Evolutionary conservation across 139 green algal genomes (phyloP).

Genomic region (Haematococcus lacustris): DNA sequence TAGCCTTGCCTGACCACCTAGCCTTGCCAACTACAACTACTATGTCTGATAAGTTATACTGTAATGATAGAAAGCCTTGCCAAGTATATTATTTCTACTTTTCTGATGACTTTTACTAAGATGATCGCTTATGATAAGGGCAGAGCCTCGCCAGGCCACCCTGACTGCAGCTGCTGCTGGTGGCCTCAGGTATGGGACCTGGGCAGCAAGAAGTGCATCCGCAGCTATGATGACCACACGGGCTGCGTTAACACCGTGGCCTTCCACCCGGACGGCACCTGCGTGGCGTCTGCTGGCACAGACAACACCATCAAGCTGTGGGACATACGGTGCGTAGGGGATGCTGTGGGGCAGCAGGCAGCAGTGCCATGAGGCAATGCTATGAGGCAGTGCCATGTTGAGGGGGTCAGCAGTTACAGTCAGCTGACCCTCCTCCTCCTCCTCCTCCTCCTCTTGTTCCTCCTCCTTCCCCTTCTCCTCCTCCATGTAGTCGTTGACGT

Average conservation of each 20-base stretch:
- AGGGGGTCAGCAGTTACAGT: too few species aligned
- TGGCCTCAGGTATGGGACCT: constrained; percentile 68
- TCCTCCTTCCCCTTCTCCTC: too few species aligned
- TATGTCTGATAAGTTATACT: not conserved
- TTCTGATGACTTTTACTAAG: not conserved
- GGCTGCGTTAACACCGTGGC: constrained; percentile 49
- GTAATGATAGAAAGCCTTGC: not conserved
- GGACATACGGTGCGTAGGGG: constrained; percentile 17
- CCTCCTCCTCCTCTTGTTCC: too few species aligned
- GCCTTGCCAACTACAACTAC: not conserved
- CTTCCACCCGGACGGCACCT: constrained; percentile 84
- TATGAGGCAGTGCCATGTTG: too few species aligned
- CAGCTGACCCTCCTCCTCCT: too few species aligned
- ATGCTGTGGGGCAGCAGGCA: not conserved
- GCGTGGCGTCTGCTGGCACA: constrained; percentile 49
- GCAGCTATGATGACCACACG: constrained; percentile 58
- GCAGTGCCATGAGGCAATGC: too few species aligned
- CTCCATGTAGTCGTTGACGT: too few species aligned
- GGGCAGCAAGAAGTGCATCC: constrained; percentile 45
- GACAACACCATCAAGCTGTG: constrained; percentile 67
- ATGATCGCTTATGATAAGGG: not conserved
- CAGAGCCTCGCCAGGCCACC: not conserved
- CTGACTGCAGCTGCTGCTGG: not conserved
- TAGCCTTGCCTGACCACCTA: not conserved
- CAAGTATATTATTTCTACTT: not conserved